phyloP scores from a whole-genome alignment of 2,329 filamentous ascomycete species.

The Metarhizium rileyi region DNA sequence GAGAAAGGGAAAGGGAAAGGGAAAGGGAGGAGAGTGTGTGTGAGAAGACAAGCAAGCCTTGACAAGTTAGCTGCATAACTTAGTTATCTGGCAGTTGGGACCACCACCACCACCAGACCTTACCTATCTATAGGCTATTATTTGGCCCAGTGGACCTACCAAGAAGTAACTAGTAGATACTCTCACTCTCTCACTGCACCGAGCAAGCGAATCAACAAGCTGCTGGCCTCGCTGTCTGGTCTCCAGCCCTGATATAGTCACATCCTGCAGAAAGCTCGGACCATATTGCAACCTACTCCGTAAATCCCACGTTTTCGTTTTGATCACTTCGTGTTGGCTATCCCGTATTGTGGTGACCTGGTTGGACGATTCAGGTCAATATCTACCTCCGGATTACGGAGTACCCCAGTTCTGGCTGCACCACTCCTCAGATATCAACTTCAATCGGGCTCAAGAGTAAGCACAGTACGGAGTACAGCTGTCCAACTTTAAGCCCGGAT shows the following conservation, averaged over 20 bases:
- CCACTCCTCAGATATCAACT: not conserved
- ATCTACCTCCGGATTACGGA: not conserved
- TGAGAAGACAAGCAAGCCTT: not conserved
- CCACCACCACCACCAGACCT: not conserved
- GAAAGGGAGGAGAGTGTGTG: too few relatives aligned
- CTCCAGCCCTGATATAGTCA: not conserved
- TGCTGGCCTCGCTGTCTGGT: not conserved
- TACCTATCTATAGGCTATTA: not conserved
- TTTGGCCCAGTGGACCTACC: not conserved
- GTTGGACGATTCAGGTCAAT: not conserved
- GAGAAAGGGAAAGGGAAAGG: too few relatives aligned
- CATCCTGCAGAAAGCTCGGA: not conserved
- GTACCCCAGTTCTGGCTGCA: not conserved
- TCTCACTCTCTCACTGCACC: too few relatives aligned
- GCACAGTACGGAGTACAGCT: not conserved
- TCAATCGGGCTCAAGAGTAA: not conserved
- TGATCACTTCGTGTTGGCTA: not conserved
- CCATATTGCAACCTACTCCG: not conserved
- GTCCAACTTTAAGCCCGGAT: conserved; percentile 5
- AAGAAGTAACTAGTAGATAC: too few relatives aligned
- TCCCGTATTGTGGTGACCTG: not conserved
- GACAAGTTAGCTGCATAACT: not conserved
- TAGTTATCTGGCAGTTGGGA: not conserved
- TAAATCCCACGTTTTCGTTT: not conserved
- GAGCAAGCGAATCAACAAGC: too few relatives aligned